Evolutionary conservation across 352 stramenopile genomes (phyloP).

Genomic region (Pythium diclinum): DNA sequence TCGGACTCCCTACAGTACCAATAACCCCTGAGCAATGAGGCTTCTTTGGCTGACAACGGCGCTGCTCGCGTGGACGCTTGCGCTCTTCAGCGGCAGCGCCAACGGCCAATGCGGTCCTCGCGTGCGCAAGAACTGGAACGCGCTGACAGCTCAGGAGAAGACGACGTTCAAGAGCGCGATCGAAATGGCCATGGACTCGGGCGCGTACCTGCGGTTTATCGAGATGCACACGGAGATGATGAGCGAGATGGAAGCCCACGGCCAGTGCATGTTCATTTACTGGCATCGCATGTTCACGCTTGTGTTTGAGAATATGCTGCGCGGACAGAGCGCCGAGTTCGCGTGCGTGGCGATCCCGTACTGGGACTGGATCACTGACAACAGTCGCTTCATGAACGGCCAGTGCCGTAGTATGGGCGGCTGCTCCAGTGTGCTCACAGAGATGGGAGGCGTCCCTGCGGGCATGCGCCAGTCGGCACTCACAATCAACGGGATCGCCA

Average conservation of each 20-base stretch:
- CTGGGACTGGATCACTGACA: conserved; percentile 69
- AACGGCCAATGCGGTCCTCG: conserved; percentile 26
- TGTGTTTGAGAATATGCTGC: conserved; percentile 83
- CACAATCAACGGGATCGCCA: conserved; percentile 40
- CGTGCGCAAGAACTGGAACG: conserved; percentile 36
- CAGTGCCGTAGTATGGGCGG: conserved; percentile 40
- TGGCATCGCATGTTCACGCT: conserved; percentile 75
- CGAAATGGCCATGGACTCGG: conserved; percentile 30
- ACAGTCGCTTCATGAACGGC: conserved; percentile 34
- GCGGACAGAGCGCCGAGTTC: conserved; percentile 42
- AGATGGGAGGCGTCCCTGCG: conserved; percentile 38
- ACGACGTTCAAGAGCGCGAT: conserved; percentile 30
- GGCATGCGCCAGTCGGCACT: background rate
- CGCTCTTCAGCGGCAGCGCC: background rate
- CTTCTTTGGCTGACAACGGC: conserved; percentile 4
- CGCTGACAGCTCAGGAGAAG: conserved; percentile 29
- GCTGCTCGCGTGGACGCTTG: conserved; percentile 13
- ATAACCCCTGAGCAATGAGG: conserved; percentile 7
- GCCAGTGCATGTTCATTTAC: conserved; percentile 77
- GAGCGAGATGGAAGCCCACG: conserved; percentile 29
- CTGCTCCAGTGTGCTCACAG: conserved; percentile 42
- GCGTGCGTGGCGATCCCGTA: conserved; percentile 78
- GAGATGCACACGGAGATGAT: conserved; percentile 33
- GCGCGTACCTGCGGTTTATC: conserved; percentile 30
- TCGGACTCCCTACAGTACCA: background rate